Base-by-base conservation (phyloP, 768 basidiomycete genomes). In the Leccinum subgranulosum region DNA sequence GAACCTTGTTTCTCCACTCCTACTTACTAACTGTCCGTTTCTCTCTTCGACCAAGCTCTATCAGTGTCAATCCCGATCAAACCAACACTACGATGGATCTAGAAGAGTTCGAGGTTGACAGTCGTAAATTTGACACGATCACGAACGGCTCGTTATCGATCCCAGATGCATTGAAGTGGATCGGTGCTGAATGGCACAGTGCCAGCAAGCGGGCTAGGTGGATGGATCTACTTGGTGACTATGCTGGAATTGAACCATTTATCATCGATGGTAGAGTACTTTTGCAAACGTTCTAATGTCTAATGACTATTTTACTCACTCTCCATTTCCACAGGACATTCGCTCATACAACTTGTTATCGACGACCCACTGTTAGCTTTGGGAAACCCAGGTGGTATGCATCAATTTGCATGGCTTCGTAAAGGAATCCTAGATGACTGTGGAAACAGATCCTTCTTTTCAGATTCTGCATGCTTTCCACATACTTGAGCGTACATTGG, bases 141-240 rank as follows among this genome's bases (percentile, higher is more conserved):
- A 21, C 45, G 29, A 51, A 23, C 4, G 27, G 8, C 31, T 53
- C 57, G 36, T 33, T 59, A 36, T 65, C 69, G 36, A 45, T 66
- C 15, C 17, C 53, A 12, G 51, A 65, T 14, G 70, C 76, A 2
- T 53, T 78, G 15, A 54, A 62, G 19, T 60, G 61, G 54, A 54
- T 79, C 7, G 77, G 79, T 60, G 60, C 57, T 14, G 56, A 56
- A 47, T 82, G 81, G 81, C 76, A 31, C 29, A 31, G 29, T 31
- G 29, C 69, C 27, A 72, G 69, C 64, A 71, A 75, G 56, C 58
- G 65, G 27, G 78, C 76, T 12, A 66, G 82, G 56, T 82, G 81
- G 83, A 87, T 88, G 86, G 87, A 88, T 67, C 74, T 88, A 9
- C 70, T 88, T 28, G 85, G 86, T 4, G 87, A 87, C 64, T 88